A percentile compares a stretch with the other conserved stretches of the same genome.
phyloP scores from a whole-genome alignment of 2,329 filamentous ascomycete genomes.

The Colletotrichum cuscutae region DNA sequence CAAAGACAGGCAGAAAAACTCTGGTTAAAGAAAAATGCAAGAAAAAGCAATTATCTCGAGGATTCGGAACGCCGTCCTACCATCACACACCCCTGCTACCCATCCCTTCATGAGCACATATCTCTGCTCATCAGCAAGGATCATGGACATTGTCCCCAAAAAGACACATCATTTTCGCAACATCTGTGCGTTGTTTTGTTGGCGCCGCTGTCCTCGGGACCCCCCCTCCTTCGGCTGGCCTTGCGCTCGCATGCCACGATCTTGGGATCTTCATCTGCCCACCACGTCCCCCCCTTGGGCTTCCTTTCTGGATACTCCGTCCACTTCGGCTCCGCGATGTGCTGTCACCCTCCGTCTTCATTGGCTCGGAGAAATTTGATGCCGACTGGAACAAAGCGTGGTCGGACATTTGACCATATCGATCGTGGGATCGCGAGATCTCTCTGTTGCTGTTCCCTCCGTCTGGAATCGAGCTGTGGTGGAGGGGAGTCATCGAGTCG shows the following conservation, averaged over 20 bases:
- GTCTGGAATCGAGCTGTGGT: neutral
- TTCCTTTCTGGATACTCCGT: neutral
- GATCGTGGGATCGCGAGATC: neutral
- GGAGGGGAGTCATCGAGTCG: neutral
- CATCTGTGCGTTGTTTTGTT: constrained; percentile 11
- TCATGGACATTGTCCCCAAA: neutral
- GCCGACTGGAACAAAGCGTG: neutral
- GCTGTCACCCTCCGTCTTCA: neutral
- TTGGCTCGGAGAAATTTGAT: neutral
- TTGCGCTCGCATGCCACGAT: constrained; percentile 1
- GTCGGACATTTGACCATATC: neutral
- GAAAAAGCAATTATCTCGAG: constrained; percentile 22
- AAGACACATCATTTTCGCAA: constrained; percentile 7
- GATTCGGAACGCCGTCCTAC: neutral
- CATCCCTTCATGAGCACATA: neutral
- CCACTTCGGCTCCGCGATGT: neutral
- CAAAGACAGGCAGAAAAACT: neutral
- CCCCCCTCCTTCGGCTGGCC: neutral
- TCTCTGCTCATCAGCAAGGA: constrained; percentile 13
- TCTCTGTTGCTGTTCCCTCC: neutral
- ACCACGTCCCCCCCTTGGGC: neutral
- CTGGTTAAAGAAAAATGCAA: neutral
- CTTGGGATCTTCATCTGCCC: neutral
- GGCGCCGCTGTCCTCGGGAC: neutral
- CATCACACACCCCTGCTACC: neutral